A percentile compares a stretch with the other conserved stretches of the same genome.
These are phyloP conservation scores for Paramyrothecium roridum DNA, from an alignment of 2,329 filamentous ascomycete species.

Conservation along the genomic window DNA sequence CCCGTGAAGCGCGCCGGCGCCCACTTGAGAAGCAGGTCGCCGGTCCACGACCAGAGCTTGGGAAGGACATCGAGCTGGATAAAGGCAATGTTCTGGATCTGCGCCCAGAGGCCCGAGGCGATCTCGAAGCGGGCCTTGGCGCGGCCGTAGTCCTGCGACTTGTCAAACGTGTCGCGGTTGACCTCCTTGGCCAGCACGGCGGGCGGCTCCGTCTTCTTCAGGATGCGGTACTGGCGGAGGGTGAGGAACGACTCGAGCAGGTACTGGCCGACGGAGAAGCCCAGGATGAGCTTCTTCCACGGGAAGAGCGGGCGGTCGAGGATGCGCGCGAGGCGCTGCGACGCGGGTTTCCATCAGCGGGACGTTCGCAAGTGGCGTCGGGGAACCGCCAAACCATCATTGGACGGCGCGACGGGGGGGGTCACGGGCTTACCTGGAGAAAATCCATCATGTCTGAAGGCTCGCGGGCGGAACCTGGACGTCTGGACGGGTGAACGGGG, in stretches of 20 bases:
- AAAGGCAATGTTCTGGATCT: slow-evolving; percentile 83
- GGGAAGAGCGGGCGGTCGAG: slow-evolving; percentile 92
- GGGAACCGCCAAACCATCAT: no score
- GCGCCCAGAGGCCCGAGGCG: slow-evolving; percentile 75
- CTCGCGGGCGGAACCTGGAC: slow-evolving; percentile 13
- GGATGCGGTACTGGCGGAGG: slow-evolving; percentile 82
- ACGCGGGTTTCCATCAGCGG: slow-evolving; percentile 2
- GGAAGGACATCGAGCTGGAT: slow-evolving; percentile 90
- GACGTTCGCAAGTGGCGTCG: slow-evolving; percentile 4
- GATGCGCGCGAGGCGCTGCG: slow-evolving; percentile 71
- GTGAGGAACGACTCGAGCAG: slow-evolving; percentile 87
- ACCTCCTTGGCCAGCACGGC: slow-evolving; percentile 88
- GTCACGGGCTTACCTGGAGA: slow-evolving; percentile 33
- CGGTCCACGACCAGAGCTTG: slow-evolving; percentile 82
- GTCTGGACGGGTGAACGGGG: not conserved
- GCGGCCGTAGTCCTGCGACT: slow-evolving; percentile 92
- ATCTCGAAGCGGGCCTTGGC: slow-evolving; percentile 92
- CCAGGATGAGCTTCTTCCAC: slow-evolving; percentile 94
- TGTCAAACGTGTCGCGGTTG: slow-evolving; percentile 86
- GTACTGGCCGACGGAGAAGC: slow-evolving; percentile 91
- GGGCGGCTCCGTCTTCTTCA: slow-evolving; percentile 76
- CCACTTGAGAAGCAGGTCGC: slow-evolving; percentile 68
- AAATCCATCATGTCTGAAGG: slow-evolving; percentile 38
- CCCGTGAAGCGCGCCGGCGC: slow-evolving; percentile 77
- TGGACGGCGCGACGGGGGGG: not conserved